Evolutionary conservation across 805 yeast genomes (phyloP).

Genomic region (Candida koratica): DNA sequence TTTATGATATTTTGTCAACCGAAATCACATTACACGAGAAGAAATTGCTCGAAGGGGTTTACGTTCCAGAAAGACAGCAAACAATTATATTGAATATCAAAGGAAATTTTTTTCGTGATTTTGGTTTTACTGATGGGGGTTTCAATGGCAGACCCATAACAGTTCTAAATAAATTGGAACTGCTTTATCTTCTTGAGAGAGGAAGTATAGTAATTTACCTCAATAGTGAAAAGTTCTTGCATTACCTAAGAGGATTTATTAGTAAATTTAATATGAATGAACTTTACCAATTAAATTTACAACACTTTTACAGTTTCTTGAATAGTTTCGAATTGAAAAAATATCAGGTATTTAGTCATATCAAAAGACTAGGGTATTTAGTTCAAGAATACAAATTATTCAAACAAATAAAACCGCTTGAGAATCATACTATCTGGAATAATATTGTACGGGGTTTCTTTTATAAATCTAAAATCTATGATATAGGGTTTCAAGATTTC

Average conservation of each 20-base stretch:
- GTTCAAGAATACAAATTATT: conserved; percentile 32
- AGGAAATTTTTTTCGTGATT: conserved; percentile 70
- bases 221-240: conserved; percentile 18
- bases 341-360: conserved; percentile 65
- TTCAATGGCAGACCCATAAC: conserved; percentile 26
- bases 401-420: not conserved
- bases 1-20: conserved; percentile 60
- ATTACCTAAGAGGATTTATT: conserved; percentile 18
- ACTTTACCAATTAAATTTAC: conserved; percentile 48
- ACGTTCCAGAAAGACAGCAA: conserved; percentile 24
- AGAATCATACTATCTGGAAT: conserved; percentile 1
- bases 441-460: not conserved
- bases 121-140: conserved; percentile 51
- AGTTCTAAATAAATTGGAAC: conserved; percentile 62
- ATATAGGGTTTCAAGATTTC: conserved; percentile 6
- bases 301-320: conserved; percentile 53
- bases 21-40: conserved; percentile 43
- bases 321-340: conserved; percentile 19
- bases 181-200: conserved; percentile 74
- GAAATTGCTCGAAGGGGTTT: conserved; percentile 50
- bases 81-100: conserved; percentile 45
- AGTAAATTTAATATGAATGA: conserved; percentile 20
- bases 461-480: conserved; percentile 3
- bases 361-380: conserved; percentile 76
- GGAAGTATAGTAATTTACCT: conserved; percentile 47